These are phyloP conservation scores for Boeremia exigua DNA, from an alignment of 2,329 filamentous ascomycete genomes.

Conservation along the genomic window DNA sequence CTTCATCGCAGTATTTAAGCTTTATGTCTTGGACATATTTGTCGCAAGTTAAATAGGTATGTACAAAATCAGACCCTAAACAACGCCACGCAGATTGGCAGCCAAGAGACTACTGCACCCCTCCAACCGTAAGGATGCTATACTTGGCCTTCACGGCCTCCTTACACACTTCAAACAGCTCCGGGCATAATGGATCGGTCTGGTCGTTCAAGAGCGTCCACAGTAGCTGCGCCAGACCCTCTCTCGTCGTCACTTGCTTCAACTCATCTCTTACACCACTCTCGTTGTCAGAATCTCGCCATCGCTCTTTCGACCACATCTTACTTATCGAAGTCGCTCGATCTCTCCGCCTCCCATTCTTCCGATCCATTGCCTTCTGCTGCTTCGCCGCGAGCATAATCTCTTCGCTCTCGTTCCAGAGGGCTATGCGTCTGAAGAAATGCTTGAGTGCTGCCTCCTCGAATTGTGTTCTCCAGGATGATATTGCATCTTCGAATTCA, in stretches of 20 bases:
- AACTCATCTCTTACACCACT: conserved; percentile 17
- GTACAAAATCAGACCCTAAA: not conserved
- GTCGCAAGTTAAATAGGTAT: not conserved
- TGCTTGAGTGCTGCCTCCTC: conserved; percentile 30
- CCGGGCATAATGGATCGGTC: conserved; percentile 15
- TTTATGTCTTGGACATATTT: not conserved
- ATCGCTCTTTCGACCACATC: conserved; percentile 21
- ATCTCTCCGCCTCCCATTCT: conserved; percentile 15
- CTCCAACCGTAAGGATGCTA: conserved; percentile 13
- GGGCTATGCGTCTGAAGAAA: conserved; percentile 28
- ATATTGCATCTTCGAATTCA: conserved; percentile 24
- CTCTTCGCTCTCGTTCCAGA: conserved; percentile 30
- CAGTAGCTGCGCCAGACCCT: conserved; percentile 34
- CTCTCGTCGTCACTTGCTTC: conserved; percentile 31
- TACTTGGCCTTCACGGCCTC: conserved; percentile 30
- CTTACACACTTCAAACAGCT: conserved; percentile 21
- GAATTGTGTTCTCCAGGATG: conserved; percentile 16
- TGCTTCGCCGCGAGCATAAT: conserved; percentile 18
- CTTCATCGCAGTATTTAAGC: not conserved
- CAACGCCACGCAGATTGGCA: conserved; percentile 2
- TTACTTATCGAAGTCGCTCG: conserved; percentile 19
- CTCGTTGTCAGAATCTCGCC: conserved; percentile 7
- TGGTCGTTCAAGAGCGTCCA: conserved; percentile 31
- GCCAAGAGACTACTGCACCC: conserved; percentile 1
- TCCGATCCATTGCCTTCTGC: conserved; percentile 19